Conservation (phyloP, 2,329 filamentous ascomycete species). For the Pseudocercospora crystallina region DNA sequence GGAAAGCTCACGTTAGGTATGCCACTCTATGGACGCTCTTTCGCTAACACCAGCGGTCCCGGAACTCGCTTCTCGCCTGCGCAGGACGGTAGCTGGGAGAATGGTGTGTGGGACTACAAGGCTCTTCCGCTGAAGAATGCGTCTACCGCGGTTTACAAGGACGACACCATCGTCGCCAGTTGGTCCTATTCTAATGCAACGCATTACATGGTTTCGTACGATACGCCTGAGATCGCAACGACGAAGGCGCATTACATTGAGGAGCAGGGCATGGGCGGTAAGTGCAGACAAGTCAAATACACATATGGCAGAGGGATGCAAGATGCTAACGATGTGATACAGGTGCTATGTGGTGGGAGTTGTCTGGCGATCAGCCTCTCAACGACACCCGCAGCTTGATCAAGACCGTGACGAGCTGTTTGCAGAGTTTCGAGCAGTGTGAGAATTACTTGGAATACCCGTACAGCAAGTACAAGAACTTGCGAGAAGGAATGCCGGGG, state of each 20-base stretch:
- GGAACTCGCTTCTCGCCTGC: conserved; percentile 68
- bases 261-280: conserved; percentile 66
- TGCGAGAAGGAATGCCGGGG: conserved; percentile 43
- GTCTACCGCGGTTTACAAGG: conserved; percentile 63
- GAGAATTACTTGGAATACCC: conserved; percentile 53
- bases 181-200: conserved; percentile 69
- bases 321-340: no score
- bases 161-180: conserved; percentile 64
- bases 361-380: conserved; percentile 69
- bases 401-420: conserved; percentile 23
- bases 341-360: conserved; percentile 62
- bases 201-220: conserved; percentile 72
- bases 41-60: conserved; percentile 71
- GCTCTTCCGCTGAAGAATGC: conserved; percentile 59
- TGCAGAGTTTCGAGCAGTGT: conserved; percentile 45
- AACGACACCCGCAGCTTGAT: conserved; percentile 55
- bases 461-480: conserved; percentile 54
- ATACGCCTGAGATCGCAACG: conserved; percentile 63
- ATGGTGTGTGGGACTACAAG: conserved; percentile 61
- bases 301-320: no score
- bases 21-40: conserved; percentile 86
- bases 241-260: conserved; percentile 71
- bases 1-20: conserved; percentile 82
- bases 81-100: conserved; percentile 78
- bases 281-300: no score